Evolutionary conservation across 2,329 filamentous ascomycete genomes (phyloP).

Genomic region (Kalmusia sp.): DNA sequence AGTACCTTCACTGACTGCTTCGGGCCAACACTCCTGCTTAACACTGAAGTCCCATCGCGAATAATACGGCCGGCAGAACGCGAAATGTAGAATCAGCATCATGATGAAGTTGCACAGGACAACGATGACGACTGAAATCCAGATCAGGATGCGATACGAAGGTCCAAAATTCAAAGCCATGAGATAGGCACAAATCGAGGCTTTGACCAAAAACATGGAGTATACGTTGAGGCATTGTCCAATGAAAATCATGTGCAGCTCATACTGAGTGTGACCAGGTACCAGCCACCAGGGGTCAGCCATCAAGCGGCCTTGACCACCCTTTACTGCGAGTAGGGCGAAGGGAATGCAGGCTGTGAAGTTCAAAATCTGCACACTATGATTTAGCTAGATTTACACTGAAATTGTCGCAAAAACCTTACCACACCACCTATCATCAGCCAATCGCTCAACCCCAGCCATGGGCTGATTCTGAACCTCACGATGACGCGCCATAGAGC

Average conservation of each 20-base stretch:
- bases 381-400: neutral
- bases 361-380: constrained; percentile 10
- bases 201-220: constrained; percentile 17
- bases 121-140: constrained; percentile 10
- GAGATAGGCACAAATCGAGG: constrained; percentile 22
- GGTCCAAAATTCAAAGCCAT: constrained; percentile 19
- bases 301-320: constrained; percentile 15
- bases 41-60: constrained; percentile 11
- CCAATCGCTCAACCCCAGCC: constrained; percentile 4
- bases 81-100: constrained; percentile 6
- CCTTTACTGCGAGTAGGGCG: constrained; percentile 5
- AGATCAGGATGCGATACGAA: constrained; percentile 14
- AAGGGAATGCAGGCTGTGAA: constrained; percentile 2
- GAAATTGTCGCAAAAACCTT: neutral
- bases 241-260: constrained; percentile 13
- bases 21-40: constrained; percentile 12
- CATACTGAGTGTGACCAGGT: neutral
- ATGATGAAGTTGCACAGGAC: constrained; percentile 13
- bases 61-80: constrained; percentile 8
- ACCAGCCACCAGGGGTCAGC: constrained; percentile 15
- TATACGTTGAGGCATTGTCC: constrained; percentile 17
- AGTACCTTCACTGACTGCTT: constrained; percentile 3
- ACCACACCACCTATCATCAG: constrained; percentile 15
- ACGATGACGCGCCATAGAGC: constrained; percentile 12
- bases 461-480: constrained; percentile 3